Percentiles rank a stretch among this genome's conserved stretches.
These are phyloP conservation scores for Corynespora cassiicola DNA, from an alignment of 2,329 filamentous ascomycete genomes.

Conservation along the genomic window DNA sequence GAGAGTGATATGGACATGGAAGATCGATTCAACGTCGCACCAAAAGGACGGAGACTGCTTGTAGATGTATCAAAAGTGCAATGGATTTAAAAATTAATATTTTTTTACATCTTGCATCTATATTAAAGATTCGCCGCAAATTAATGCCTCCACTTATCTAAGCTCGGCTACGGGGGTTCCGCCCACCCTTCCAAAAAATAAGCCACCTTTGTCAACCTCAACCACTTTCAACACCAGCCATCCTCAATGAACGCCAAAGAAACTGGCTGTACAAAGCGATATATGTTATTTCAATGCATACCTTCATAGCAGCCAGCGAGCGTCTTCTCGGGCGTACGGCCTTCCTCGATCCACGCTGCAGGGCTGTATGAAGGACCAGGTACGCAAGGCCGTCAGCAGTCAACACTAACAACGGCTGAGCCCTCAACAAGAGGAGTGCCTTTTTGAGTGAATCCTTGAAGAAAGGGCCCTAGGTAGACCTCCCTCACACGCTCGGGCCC, in stretches of 20 bases:
- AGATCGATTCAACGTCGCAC: neutral
- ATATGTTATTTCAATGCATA: too few relatives aligned
- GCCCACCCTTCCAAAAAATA: slow-evolving; percentile 9
- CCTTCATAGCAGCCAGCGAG: slow-evolving; percentile 3
- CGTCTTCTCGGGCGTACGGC: slow-evolving; percentile 2
- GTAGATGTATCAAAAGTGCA: too few relatives aligned
- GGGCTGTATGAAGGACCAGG: slow-evolving; percentile 1
- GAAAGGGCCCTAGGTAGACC: slow-evolving; percentile 8
- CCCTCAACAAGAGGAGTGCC: slow-evolving; percentile 9
- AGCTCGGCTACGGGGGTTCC: too few relatives aligned
- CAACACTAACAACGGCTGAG: slow-evolving; percentile 10
- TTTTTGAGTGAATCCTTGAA: slow-evolving; percentile 14
- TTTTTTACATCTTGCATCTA: too few relatives aligned
- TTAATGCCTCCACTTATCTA: too few relatives aligned
- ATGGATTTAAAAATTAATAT: too few relatives aligned
- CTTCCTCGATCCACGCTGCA: slow-evolving; percentile 4
- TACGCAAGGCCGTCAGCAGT: slow-evolving; percentile 1
- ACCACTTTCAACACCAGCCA: slow-evolving; percentile 1
- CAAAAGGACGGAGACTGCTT: too few relatives aligned
- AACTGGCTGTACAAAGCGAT: too few relatives aligned
- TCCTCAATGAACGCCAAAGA: slow-evolving; percentile 15
- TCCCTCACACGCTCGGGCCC: slow-evolving; percentile 7
- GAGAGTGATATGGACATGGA: slow-evolving; percentile 1
- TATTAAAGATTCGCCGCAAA: too few relatives aligned
- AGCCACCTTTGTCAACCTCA: neutral